Evolutionary conservation across 2,329 filamentous ascomycete species (phyloP), one percentile per base, ranked within the genome.

Genomic region (Phyllosticta capitalensis): DNA sequence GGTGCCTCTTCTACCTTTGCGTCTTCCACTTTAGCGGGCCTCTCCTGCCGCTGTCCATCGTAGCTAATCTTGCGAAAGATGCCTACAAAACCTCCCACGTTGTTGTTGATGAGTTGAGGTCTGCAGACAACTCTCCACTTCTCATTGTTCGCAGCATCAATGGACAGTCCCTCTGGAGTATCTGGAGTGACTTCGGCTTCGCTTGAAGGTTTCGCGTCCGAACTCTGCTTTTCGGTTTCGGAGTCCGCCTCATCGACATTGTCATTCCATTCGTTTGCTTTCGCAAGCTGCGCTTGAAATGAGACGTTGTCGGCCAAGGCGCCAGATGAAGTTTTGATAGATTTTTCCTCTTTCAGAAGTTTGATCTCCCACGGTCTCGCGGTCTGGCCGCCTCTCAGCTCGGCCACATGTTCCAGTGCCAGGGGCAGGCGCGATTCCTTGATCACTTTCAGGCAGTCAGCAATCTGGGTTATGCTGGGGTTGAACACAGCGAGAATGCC

Each of bases 381-480:
- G 33, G 77, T 79, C n/a, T 76, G 56, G 72, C 76, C 50, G 77
- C 77, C 63, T 64, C 74, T 76, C 20, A 87, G 73, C 69, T 88
- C 85, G 17, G 87, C 67, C 0, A 84, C 81, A 52, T 76, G 79
- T 48, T 87, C 84, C 9, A 85, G 71, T 24, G 78, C 70, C 52
- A 85, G 76, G 0, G 83, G 82, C 57, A 89, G 74, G 2, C 71
- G 72, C 12, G 81, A 74, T 26, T 79, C 72, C 60, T 79, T 79
- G 30, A 84, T 80, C 48, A 76, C 70, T 52, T 80, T 73, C 26
- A 86, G 75, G 61, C 86, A 88, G 5, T 84, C 80, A 49, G 80
- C 83, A 59, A 92, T 87, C 70, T 92, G 89, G 9, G 88, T 91
- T 61, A 94, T 84, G 65, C 84, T 89, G 0, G 89, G 89, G 64